Evolutionary conservation across 2,329 filamentous ascomycete genomes (phyloP).

Genomic region (Epichloe sp.): DNA sequence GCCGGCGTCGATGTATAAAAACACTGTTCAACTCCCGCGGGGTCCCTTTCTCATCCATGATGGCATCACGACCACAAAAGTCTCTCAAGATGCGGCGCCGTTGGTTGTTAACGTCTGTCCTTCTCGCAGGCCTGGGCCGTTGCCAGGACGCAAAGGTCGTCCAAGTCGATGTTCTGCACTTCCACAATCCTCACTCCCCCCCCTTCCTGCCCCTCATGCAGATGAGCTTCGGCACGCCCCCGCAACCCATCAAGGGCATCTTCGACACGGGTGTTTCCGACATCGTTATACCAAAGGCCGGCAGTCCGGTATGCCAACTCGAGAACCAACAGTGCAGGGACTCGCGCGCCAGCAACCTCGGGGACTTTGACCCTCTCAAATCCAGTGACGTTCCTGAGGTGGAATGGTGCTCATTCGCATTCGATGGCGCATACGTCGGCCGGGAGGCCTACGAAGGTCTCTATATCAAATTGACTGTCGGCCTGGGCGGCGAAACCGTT

Average conservation of each 20-base stretch:
- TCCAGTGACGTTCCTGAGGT: background rate
- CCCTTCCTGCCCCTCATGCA: background rate
- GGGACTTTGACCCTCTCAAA: background rate
- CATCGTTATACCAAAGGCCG: background rate
- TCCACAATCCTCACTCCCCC: background rate
- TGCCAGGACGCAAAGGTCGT: background rate
- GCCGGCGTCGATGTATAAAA: too few relatives aligned
- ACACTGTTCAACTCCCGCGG: too few relatives aligned
- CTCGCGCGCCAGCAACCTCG: background rate
- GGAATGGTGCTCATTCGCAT: background rate
- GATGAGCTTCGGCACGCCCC: background rate
- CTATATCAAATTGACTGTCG: background rate
- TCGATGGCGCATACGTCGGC: rapidly evolving
- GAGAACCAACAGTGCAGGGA: background rate
- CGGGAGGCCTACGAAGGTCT: rapidly evolving
- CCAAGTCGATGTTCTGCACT: background rate
- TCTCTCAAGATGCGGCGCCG: background rate
- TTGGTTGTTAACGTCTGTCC: background rate
- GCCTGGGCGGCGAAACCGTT: background rate
- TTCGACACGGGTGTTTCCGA: background rate
- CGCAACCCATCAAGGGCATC: background rate
- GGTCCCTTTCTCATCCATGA: too few relatives aligned
- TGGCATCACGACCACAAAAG: too few relatives aligned
- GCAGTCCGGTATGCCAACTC: background rate
- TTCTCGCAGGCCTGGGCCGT: background rate